A percentile compares a stretch with the other conserved stretches of the same genome.
Evolutionary conservation across 2,329 filamentous ascomycete species (phyloP).

Genomic region (Trichothecium roseum): DNA sequence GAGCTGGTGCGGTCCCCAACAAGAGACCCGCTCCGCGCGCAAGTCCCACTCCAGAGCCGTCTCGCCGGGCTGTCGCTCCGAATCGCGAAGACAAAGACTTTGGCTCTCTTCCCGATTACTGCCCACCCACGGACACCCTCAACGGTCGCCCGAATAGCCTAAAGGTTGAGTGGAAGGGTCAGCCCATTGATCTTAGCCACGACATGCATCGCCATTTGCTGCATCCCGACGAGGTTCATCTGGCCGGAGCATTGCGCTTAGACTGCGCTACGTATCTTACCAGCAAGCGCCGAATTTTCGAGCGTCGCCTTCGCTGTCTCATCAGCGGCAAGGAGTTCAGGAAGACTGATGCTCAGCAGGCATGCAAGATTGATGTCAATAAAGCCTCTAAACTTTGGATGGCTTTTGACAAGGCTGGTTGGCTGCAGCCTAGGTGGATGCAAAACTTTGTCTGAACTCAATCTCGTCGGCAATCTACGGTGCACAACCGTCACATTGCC

Average conservation of each 20-base stretch:
- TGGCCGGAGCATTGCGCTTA: constrained; percentile 71
- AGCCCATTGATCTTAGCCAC: constrained; percentile 61
- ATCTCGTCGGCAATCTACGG: constrained; percentile 3
- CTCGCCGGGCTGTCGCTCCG: constrained; percentile 44
- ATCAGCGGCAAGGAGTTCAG: constrained; percentile 71
- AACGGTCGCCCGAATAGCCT: constrained; percentile 57
- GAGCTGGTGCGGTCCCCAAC: constrained; percentile 13
- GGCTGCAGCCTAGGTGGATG: constrained; percentile 53
- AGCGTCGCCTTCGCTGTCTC: constrained; percentile 58
- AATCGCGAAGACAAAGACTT: constrained; percentile 81
- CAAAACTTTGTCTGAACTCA: constrained; percentile 17
- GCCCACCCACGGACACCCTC: constrained; percentile 57
- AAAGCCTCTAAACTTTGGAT: constrained; percentile 91
- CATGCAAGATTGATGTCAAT: constrained; percentile 97
- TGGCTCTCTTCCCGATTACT: constrained; percentile 58
- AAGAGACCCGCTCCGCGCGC: constrained; percentile 19
- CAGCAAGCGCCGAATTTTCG: constrained; percentile 87
- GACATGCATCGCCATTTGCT: constrained; percentile 63
- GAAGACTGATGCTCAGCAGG: constrained; percentile 91
- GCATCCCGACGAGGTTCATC: constrained; percentile 64
- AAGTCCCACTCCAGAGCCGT: constrained; percentile 38
- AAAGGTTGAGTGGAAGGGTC: constrained; percentile 82
- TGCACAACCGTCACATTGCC: no score
- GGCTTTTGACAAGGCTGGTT: constrained; percentile 78
- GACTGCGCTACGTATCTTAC: constrained; percentile 83